Evolutionary conservation across 139 green algal species (phyloP).

Genomic region (Astrephomene gubernaculifera): DNA sequence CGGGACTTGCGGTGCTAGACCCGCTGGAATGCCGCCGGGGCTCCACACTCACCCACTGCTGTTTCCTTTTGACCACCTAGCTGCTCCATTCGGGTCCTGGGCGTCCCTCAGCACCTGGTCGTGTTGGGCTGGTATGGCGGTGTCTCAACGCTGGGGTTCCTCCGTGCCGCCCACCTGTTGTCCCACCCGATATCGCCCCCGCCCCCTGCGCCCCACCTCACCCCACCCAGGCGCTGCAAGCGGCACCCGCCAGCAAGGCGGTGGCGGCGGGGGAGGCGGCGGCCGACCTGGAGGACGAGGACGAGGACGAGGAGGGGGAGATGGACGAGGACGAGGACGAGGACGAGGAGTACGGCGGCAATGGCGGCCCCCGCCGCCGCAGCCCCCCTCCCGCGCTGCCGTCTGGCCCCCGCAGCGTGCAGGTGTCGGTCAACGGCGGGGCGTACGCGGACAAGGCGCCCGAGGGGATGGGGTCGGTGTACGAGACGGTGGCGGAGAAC

Average conservation of each 20-base stretch:
- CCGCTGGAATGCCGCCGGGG: no score
- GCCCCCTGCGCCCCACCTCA: not conserved
- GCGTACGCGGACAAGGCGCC: no score
- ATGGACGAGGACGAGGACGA: not conserved
- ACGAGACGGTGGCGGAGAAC: not conserved
- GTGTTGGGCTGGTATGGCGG: no score
- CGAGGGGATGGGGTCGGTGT: not conserved
- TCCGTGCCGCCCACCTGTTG: no score
- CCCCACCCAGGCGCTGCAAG: no score
- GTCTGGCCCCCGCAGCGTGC: not conserved
- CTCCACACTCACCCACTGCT: no score
- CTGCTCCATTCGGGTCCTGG: no score
- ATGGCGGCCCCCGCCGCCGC: not conserved
- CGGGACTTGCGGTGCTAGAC: no score
- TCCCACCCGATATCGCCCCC: not conserved
- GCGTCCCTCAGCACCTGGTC: no score
- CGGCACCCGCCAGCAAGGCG: no score
- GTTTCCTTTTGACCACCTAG: no score
- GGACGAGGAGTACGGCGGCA: not conserved
- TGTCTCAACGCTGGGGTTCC: no score
- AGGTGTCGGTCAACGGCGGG: not conserved
- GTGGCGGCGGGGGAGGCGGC: not conserved
- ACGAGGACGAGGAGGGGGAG: constrained; percentile 7
- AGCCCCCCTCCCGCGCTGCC: not conserved
- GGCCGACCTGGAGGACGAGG: not conserved